Evolutionary conservation across 768 basidiomycete genomes (phyloP).

Genomic region (Rhodocollybia butyracea): DNA sequence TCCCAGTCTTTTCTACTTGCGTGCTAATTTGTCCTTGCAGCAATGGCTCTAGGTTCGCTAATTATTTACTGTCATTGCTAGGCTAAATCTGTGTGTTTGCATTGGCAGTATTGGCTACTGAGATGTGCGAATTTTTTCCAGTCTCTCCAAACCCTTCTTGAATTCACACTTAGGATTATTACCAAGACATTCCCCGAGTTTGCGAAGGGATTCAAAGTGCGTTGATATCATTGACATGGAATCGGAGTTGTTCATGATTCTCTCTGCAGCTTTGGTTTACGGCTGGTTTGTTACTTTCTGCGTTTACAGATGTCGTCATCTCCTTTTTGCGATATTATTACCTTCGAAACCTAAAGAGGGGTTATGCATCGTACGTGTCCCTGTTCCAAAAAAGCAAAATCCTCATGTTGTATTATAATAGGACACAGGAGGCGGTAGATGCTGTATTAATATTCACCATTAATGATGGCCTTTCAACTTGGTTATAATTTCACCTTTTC

Average conservation of each 20-base stretch:
- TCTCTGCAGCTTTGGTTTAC: constrained; percentile 9
- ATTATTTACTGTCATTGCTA: too few relatives aligned
- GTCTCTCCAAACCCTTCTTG: not conserved
- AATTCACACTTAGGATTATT: not conserved
- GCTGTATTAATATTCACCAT: constrained; percentile 12
- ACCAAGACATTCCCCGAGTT: constrained; percentile 1
- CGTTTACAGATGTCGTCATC: constrained; percentile 11
- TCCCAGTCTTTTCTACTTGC: too few relatives aligned
- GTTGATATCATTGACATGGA: not conserved
- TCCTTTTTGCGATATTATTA: constrained; percentile 11
- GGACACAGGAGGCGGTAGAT: constrained; percentile 13
- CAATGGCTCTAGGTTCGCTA: too few relatives aligned
- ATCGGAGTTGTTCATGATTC: not conserved
- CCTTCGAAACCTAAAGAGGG: constrained; percentile 8
- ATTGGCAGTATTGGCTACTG: not conserved
- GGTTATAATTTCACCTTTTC: not conserved
- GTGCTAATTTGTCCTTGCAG: too few relatives aligned
- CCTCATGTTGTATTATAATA: not conserved
- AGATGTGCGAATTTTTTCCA: not conserved
- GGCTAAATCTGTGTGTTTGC: too few relatives aligned
- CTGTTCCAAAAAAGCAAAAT: not conserved
- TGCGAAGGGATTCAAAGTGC: not conserved
- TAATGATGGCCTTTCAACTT: constrained; percentile 10
- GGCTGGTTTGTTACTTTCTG: constrained; percentile 11
- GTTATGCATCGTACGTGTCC: constrained; percentile 9